phyloP scores from a whole-genome alignment of 176 grass and related monocot species.

The Eragrostis curvula region DNA sequence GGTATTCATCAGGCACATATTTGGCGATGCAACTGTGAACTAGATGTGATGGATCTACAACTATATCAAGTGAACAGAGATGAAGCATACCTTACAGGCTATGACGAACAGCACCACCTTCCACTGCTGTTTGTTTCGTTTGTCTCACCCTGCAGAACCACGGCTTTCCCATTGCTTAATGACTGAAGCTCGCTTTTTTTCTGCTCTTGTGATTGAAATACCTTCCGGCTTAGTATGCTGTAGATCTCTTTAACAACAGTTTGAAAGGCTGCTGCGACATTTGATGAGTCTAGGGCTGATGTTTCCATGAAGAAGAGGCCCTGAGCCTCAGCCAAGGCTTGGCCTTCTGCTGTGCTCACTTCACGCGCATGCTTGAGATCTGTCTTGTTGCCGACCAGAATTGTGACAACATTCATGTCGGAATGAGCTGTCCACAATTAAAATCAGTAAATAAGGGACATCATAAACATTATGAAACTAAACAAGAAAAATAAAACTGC shows the following conservation, averaged over 20 bases:
- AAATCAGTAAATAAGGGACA: constrained; percentile 9
- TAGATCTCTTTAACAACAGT: constrained; percentile 87
- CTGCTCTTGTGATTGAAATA: constrained; percentile 82
- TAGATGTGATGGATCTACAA: constrained; percentile 4
- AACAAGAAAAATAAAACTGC: not conserved
- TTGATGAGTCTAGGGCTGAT: constrained; percentile 82
- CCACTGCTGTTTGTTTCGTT: constrained; percentile 46
- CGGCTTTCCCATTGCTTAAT: constrained; percentile 62
- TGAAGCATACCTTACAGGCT: constrained; percentile 52
- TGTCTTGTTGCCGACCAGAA: constrained; percentile 80
- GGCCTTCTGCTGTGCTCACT: constrained; percentile 75
- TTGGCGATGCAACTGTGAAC: not conserved
- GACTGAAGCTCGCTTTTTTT: constrained; percentile 67
- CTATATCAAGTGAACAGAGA: not conserved
- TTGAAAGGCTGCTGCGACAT: constrained; percentile 74
- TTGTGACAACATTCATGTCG: constrained; percentile 88
- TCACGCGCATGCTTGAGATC: constrained; percentile 70
- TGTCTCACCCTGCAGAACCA: constrained; percentile 63
- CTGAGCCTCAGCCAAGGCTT: constrained; percentile 67
- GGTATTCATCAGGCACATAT: not conserved
- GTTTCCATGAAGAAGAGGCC: constrained; percentile 92
- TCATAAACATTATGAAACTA: not conserved
- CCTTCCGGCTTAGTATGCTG: constrained; percentile 86
- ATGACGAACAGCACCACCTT: constrained; percentile 81
- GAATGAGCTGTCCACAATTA: constrained; percentile 61